Conservation (phyloP, 75 land plant species). For the Larix kaempferi region DNA sequence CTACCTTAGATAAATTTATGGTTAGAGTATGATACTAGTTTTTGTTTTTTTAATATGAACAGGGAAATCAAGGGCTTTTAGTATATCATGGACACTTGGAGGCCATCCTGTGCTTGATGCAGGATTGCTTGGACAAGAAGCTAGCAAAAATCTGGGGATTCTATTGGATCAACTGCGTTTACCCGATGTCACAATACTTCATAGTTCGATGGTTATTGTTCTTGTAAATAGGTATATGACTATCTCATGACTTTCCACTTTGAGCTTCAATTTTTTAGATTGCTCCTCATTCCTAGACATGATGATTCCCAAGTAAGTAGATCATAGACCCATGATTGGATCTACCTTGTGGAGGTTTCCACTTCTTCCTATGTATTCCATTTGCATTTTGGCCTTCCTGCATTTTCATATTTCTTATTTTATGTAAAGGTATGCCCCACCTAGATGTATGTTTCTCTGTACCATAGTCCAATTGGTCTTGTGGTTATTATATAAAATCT, state of each 20-base stretch:
- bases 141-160: conserved; percentile 62
- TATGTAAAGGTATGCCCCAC: too few species aligned
- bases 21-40: background rate
- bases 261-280: background rate
- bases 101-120: conserved; percentile 83
- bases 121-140: conserved; percentile 79
- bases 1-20: background rate
- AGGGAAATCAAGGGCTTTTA: conserved; percentile 48
- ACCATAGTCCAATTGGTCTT: too few species aligned
- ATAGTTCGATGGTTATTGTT: conserved; percentile 72
- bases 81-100: conserved; percentile 81
- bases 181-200: conserved; percentile 60
- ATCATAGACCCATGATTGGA: too few species aligned
- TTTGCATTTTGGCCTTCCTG: too few species aligned
- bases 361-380: too few species aligned
- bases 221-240: conserved; percentile 73
- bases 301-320: background rate
- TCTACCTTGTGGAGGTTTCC: too few species aligned
- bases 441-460: too few species aligned
- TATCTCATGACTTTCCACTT: background rate
- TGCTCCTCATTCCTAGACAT: background rate
- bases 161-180: conserved; percentile 81
- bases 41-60: background rate
- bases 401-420: too few species aligned
- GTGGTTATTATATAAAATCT: too few species aligned